A percentile compares a stretch with the other conserved stretches of the same genome.
These are phyloP conservation scores for Corymbia citriodora DNA, from an alignment of 441 rosid genomes.

Conservation along the genomic window DNA sequence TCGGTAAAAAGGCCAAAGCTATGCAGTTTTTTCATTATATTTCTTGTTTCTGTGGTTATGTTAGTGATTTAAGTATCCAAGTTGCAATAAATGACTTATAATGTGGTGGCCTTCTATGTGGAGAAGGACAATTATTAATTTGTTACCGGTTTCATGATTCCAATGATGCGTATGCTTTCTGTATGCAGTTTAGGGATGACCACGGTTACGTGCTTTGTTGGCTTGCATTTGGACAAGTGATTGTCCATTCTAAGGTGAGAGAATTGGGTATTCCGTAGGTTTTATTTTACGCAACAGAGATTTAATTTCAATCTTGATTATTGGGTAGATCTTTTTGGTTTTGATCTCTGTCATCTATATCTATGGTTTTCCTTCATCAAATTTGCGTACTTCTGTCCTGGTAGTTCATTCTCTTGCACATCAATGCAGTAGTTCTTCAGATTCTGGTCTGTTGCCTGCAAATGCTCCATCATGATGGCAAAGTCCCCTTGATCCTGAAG, in stretches of 20 bases:
- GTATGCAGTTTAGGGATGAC: slow-evolving; percentile 68
- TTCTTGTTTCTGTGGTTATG: not conserved
- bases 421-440: too few relatives aligned
- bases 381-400: not conserved
- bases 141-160: not conserved
- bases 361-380: not conserved
- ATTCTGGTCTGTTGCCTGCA: not conserved
- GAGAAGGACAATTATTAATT: not conserved
- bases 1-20: not conserved
- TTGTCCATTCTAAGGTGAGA: slow-evolving; percentile 66
- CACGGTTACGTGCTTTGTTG: slow-evolving; percentile 54
- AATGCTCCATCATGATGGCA: slow-evolving; percentile 4
- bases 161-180: not conserved
- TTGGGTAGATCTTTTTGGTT: too few relatives aligned
- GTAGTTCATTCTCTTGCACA: slow-evolving; percentile 1
- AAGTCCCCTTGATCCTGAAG: slow-evolving; percentile 4
- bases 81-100: not conserved
- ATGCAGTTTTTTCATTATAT: not conserved
- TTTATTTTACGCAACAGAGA: too few relatives aligned
- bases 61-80: not conserved
- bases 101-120: not conserved
- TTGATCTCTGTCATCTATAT: not conserved
- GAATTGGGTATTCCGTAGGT: not conserved
- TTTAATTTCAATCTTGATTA: too few relatives aligned
- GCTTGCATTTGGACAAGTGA: slow-evolving; percentile 75